These are phyloP conservation scores for Aspergillus fumigatus DNA, from an alignment of 2,329 filamentous ascomycete genomes.

Conservation along the genomic window DNA sequence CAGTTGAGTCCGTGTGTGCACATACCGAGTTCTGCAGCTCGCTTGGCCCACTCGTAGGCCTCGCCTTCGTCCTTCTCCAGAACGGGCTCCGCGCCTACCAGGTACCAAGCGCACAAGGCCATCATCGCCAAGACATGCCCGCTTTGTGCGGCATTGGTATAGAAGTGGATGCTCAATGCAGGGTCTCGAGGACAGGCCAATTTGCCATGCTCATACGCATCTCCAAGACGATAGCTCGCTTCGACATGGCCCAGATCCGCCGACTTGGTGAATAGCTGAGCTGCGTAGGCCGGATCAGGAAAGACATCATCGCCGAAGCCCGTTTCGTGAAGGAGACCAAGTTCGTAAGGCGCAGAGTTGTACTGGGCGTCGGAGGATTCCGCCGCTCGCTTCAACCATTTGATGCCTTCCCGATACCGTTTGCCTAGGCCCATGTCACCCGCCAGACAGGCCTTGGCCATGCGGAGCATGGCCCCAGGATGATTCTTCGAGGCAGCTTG, in stretches of 20 bases:
- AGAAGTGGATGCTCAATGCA: slow-evolving; percentile 92
- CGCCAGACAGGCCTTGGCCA: slow-evolving; percentile 83
- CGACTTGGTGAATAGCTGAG: slow-evolving; percentile 88
- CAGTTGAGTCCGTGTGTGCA: slow-evolving; percentile 13
- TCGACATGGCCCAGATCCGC: slow-evolving; percentile 87
- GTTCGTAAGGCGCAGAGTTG: slow-evolving; percentile 86
- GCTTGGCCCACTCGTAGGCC: slow-evolving; percentile 91
- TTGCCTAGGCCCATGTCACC: slow-evolving; percentile 82
- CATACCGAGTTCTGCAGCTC: slow-evolving; percentile 80
- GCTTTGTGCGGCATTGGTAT: slow-evolving; percentile 82
- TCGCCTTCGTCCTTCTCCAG: slow-evolving; percentile 93
- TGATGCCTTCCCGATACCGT: slow-evolving; percentile 83
- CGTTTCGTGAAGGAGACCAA: slow-evolving; percentile 81
- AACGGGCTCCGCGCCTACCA: slow-evolving; percentile 87
- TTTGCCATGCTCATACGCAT: slow-evolving; percentile 91
- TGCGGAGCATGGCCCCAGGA: slow-evolving; percentile 86
- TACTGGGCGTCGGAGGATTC: slow-evolving; percentile 90
- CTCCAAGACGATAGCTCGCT: slow-evolving; percentile 83
- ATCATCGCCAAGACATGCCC: slow-evolving; percentile 90
- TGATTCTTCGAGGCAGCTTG: slow-evolving; percentile 89
- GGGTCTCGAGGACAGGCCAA: slow-evolving; percentile 86
- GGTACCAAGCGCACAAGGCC: slow-evolving; percentile 97
- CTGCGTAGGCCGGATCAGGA: slow-evolving; percentile 82
- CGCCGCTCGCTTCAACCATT: slow-evolving; percentile 91
- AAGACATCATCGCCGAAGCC: slow-evolving; percentile 96